Evolutionary conservation across 192 early-diverging fungal genomes (phyloP), one percentile per base, ranked within the genome.

Genomic region (Linnemannia schmuckeri): DNA sequence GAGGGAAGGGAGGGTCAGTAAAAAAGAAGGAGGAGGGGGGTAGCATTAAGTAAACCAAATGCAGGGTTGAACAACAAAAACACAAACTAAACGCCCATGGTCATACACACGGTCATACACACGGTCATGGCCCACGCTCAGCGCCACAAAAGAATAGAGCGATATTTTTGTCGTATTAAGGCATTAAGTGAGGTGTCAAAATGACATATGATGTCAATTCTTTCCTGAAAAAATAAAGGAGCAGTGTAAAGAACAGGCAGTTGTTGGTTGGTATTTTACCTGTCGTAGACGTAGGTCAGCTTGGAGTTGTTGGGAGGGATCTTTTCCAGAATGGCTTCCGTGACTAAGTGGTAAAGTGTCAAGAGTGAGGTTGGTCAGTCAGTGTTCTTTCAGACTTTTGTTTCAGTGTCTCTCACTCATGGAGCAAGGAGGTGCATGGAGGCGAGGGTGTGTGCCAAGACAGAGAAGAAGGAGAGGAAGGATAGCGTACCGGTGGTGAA

Each of bases 271-370:
- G 27, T 54, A 22, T 77, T 70, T 76, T 91, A 94, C 93, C 93
- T 79, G 89, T 98, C 97, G 86, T 97, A 97, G n/a, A 97, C 96
- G 81, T 97, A 98, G 9, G 97, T 97, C 61, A 98, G 90, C 88
- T 97, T 97, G 38, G 95, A 96, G 88, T 98, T 95, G 85, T 95
- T 96, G 44, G 96, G 94, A 17, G 97, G 96, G 49, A 98, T 96
- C 83, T 97, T 96, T 55, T 95, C 95, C 18, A 97, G 91, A 70
- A 98, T 97, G 55, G 94, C 95, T 79, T 97, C 94, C 30, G 95
- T 96, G 46, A 97, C 94, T 91, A 82, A 22, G 9, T 15, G 20
- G n/a, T 13, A 47, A 1, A 27, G 33, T 49, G n/a, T 52, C 47
- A 33, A 33, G n/a, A n/a, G n/a, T 13, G 17, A 9, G 40, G 41